A percentile compares a stretch with the other conserved stretches of the same genome.
Evolutionary conservation across 148 eudicot genomes (phyloP).

Genomic region (Rhododendron kiyosumense): DNA sequence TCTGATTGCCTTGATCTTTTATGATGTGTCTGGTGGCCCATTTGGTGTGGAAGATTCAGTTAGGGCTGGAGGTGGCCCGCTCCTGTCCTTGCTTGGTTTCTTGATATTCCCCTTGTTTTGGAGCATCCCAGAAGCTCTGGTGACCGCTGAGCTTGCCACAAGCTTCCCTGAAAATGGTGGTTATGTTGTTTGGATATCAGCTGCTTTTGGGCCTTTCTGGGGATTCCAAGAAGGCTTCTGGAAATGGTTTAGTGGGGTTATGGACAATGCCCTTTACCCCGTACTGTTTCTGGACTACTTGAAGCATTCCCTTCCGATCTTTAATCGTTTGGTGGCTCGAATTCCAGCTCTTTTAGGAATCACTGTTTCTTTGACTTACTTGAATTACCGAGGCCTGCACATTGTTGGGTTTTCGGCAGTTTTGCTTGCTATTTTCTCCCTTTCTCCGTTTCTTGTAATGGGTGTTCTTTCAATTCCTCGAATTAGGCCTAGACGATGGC

Average conservation of each 20-base stretch:
- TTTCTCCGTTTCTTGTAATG: conserved; percentile 63
- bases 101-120: conserved; percentile 68
- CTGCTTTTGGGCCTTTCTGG: conserved; percentile 84
- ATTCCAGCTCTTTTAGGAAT: conserved; percentile 55
- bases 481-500: conserved; percentile 48
- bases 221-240: conserved; percentile 76
- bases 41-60: conserved; percentile 76
- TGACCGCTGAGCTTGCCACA: conserved; percentile 75
- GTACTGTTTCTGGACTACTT: conserved; percentile 71
- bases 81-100: conserved; percentile 60
- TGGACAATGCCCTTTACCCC: conserved; percentile 80
- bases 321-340: conserved; percentile 35
- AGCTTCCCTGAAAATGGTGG: conserved; percentile 76
- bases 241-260: conserved; percentile 85
- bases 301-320: conserved; percentile 58
- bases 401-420: conserved; percentile 72
- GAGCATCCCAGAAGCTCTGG: conserved; percentile 79
- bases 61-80: conserved; percentile 63
- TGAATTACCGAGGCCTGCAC: conserved; percentile 64
- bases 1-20: conserved; percentile 62
- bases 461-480: conserved; percentile 46
- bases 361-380: conserved; percentile 53
- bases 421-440: conserved; percentile 54
- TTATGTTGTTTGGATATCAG: conserved; percentile 67
- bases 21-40: conserved; percentile 84